Evolutionary conservation across 257 asterid genomes (phyloP).

Genomic region (Prunella vulgaris): DNA sequence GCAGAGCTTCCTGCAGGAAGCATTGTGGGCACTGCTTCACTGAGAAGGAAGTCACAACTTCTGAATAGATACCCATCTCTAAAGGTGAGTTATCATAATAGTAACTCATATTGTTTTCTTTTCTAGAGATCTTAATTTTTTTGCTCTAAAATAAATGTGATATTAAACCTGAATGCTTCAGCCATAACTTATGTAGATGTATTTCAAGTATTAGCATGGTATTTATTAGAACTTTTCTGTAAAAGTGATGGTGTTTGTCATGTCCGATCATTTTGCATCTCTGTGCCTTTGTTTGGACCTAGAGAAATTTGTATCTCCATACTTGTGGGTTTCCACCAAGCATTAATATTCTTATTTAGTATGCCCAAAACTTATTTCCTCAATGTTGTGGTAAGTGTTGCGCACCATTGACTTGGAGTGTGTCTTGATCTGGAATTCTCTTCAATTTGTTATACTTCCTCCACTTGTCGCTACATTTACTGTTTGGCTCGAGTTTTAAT

Average conservation of each 20-base stretch:
- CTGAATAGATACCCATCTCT: slow-evolving; percentile 80
- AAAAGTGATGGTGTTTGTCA: not conserved
- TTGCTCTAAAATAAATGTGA: not conserved
- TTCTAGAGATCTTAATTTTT: not conserved
- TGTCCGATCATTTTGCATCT: not conserved
- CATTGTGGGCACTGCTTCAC: slow-evolving; percentile 85
- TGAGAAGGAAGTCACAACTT: slow-evolving; percentile 93
- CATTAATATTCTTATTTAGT: not conserved
- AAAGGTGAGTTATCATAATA: slow-evolving; percentile 32
- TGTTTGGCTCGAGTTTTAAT: too few species aligned
- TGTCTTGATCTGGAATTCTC: not conserved
- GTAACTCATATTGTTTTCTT: not conserved
- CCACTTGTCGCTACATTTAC: too few species aligned
- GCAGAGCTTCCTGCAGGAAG: slow-evolving; percentile 88
- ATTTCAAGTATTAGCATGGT: not conserved
- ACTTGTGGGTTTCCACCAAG: not conserved
- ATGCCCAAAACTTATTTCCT: not conserved
- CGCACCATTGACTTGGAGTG: not conserved
- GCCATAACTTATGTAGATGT: not conserved
- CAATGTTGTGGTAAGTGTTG: not conserved
- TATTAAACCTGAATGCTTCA: not conserved
- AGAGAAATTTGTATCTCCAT: not conserved
- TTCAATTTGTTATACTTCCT: not conserved
- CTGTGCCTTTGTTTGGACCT: not conserved
- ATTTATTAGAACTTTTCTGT: not conserved